Base-by-base conservation (phyloP, 306 rosid species). In the Cicer pinnatifidum region DNA sequence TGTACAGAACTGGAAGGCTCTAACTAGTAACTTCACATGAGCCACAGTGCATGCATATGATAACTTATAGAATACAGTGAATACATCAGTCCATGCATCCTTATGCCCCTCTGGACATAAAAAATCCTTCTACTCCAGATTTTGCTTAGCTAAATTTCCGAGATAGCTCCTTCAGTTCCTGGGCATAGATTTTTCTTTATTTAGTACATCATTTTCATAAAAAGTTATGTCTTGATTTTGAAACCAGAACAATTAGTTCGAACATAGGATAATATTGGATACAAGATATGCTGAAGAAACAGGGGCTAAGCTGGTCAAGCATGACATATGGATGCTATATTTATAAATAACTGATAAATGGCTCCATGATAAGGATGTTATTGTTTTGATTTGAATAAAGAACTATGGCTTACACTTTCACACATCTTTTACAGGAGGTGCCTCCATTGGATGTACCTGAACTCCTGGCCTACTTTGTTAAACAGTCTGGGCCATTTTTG, bases 391-490 rank as follows among this genome's bases (percentile, higher is more conserved):
- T 60, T 68, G 64, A 57, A 61, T 80, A 20, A 54, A 63, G 62
- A 67, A 39, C 35, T 9, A 6, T 54, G 39, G 64, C 83, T 81
- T 71, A 81, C 48, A 68, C 71, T 78, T 69, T 48, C 35, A 16
- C 37, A 47, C 76, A 56, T 78, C 69, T 82, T 75, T 78, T 73
- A 19, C 78, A 95, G 99, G 96, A 84, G 72, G 96, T 95, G 72
- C 97, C 87, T 11, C 99, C 99, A 23, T 75, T 95, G 76, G 99
- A 87, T 61, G 92, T 88, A 56, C 84, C 97, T 2, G 99, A 95
- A 87, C 99, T 95, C 81, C 80, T 95, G 85, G 99, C 99, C 16
- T 87, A 82, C 80, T 87, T 90, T 84, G 96, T 95, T 50, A 87
- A 95, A 78, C 96, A 91, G 78, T 91, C 97, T 15, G 97, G 75